Evolutionary conservation across 2,329 filamentous ascomycete species (phyloP).

Genomic region (Rugonectria rugulosa): DNA sequence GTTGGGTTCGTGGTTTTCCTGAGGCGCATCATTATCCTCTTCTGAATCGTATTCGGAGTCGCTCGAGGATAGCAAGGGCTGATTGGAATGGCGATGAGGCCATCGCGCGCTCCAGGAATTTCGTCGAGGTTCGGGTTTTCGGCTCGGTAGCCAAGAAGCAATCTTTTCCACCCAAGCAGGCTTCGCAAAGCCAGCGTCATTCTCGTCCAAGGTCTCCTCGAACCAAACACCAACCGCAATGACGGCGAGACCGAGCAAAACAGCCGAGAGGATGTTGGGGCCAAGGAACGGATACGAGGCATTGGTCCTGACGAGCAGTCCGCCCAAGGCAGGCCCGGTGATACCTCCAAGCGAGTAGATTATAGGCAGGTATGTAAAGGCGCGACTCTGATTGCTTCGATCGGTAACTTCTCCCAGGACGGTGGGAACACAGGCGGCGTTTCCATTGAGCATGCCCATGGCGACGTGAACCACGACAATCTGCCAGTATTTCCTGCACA

Average conservation of each 20-base stretch:
- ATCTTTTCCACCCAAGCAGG: constrained; percentile 46
- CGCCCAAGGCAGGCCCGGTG: constrained; percentile 90
- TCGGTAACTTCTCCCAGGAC: constrained; percentile 96
- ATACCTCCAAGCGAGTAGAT: constrained; percentile 97
- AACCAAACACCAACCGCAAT: constrained; percentile 80
- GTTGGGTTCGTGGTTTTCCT: constrained; percentile 41
- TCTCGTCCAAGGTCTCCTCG: constrained; percentile 72
- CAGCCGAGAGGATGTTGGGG: constrained; percentile 82
- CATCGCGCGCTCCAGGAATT: constrained; percentile 50
- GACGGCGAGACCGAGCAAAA: constrained; percentile 75
- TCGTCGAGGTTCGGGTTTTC: constrained; percentile 31
- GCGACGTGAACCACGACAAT: constrained; percentile 84
- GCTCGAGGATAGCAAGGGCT: constrained; percentile 40
- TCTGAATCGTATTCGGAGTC: constrained; percentile 33
- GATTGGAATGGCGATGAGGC: constrained; percentile 41
- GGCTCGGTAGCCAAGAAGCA: constrained; percentile 37
- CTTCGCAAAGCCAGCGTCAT: constrained; percentile 39
- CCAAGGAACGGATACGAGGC: constrained; percentile 81
- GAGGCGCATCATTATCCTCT: constrained; percentile 26
- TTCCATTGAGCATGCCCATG: constrained; percentile 95
- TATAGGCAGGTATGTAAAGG: constrained; percentile 93
- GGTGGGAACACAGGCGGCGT: constrained; percentile 92
- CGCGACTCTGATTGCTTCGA: constrained; percentile 89
- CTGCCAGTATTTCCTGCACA: constrained; percentile 84
- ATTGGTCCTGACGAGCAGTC: constrained; percentile 69